These are phyloP conservation scores for Pleurotus cornucopiae DNA, from an alignment of 768 basidiomycete genomes.

Conservation along the genomic window DNA sequence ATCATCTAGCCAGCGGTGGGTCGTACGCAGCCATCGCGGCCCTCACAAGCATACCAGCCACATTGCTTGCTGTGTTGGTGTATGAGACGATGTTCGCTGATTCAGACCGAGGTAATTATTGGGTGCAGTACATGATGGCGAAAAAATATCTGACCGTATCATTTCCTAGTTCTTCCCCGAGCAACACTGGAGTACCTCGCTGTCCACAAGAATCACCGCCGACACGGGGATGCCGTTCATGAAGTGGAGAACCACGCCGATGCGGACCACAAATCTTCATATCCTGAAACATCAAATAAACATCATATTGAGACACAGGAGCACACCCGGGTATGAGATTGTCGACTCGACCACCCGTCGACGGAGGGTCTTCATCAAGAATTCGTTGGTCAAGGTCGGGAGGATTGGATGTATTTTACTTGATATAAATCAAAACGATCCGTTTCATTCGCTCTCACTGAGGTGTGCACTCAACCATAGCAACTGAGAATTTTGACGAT, in stretches of 20 bases:
- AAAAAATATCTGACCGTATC: background rate
- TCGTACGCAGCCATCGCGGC: constrained; percentile 59
- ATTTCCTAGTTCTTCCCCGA: constrained; percentile 7
- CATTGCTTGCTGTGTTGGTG: constrained; percentile 44
- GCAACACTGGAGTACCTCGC: constrained; percentile 9
- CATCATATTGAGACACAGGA: background rate
- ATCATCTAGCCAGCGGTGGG: constrained; percentile 41
- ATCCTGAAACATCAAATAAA: background rate
- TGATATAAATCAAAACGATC: too few species aligned
- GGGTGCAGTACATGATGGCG: background rate
- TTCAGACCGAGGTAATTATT: constrained; percentile 45
- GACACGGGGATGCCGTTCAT: background rate
- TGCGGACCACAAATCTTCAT: background rate
- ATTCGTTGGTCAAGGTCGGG: too few species aligned
- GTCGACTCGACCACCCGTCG: too few species aligned
- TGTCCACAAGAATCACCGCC: constrained; percentile 11
- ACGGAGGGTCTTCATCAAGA: too few species aligned
- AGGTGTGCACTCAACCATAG: too few species aligned
- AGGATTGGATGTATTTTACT: too few species aligned
- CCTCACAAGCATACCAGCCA: constrained; percentile 64
- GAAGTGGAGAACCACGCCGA: background rate
- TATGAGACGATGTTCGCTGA: constrained; percentile 59
- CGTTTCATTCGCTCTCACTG: too few species aligned
- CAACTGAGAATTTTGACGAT: too few species aligned
- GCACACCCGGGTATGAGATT: background rate